A percentile compares a stretch with the other conserved stretches of the same genome.
phyloP scores from a whole-genome alignment of 805 yeast genomes.

The Myxozyma neglecta region DNA sequence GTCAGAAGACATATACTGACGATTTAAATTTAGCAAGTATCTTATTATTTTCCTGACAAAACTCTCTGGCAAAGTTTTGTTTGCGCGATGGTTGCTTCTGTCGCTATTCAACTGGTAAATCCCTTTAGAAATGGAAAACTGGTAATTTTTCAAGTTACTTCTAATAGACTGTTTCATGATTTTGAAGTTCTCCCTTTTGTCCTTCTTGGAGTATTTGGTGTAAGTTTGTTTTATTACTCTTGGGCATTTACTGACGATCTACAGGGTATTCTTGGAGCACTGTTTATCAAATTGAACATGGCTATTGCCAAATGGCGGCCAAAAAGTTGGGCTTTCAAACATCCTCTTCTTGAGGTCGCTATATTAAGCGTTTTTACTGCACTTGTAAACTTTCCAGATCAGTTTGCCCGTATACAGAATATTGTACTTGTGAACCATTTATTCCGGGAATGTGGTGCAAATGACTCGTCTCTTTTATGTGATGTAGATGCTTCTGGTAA shows the following conservation, averaged over 20 bases:
- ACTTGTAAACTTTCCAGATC: conserved; percentile 55
- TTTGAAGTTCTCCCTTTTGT: conserved; percentile 72
- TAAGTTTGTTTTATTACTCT: conserved; percentile 54
- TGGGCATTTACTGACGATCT: conserved; percentile 33
- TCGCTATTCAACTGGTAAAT: conserved; percentile 54
- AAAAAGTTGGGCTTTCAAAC: conserved; percentile 32
- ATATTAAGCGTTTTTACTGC: conserved; percentile 53
- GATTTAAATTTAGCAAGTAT: conserved; percentile 55
- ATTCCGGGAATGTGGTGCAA: conserved; percentile 63
- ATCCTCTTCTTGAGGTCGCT: conserved; percentile 50
- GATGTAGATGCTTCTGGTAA: conserved; percentile 21
- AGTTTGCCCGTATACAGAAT: conserved; percentile 55
- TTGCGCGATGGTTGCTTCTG: conserved; percentile 70
- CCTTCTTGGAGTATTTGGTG: conserved; percentile 64
- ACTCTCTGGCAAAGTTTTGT: conserved; percentile 84
- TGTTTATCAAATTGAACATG: conserved; percentile 30
- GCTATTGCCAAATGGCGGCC: conserved; percentile 29
- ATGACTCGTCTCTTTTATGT: conserved; percentile 24
- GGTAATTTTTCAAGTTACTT: conserved; percentile 64
- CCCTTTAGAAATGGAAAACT: conserved; percentile 54
- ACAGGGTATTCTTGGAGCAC: conserved; percentile 21
- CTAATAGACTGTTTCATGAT: conserved; percentile 63
- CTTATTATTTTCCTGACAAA: conserved; percentile 61
- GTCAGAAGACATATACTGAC: neutral
- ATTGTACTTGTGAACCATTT: conserved; percentile 58